Conservation (phyloP, 2,329 filamentous ascomycete genomes). For the Phymatotrichopsis omnivora region DNA sequence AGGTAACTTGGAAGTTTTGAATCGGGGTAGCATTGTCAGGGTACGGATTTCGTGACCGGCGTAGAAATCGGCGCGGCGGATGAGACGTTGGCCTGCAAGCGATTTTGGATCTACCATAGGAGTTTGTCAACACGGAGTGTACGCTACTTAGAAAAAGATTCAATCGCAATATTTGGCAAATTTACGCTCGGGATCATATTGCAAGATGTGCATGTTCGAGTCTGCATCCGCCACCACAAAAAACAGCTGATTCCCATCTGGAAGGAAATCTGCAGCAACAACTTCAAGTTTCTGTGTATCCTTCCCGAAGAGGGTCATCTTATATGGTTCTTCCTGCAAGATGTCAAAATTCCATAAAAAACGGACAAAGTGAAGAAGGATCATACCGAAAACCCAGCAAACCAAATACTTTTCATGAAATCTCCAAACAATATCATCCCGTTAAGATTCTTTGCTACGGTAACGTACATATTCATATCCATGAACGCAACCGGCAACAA, state of each 20-base stretch:
- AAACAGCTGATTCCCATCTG: constrained; percentile 70
- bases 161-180: constrained; percentile 25
- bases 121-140: constrained; percentile 30
- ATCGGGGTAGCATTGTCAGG: constrained; percentile 64
- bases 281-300: constrained; percentile 68
- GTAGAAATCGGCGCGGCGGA: constrained; percentile 81
- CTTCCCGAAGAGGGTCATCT: constrained; percentile 87
- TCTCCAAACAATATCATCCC: constrained; percentile 84
- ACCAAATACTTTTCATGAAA: constrained; percentile 88
- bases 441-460: constrained; percentile 69
- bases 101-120: constrained; percentile 68
- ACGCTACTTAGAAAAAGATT: constrained; percentile 9
- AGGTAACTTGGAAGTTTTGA: constrained; percentile 39
- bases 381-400: constrained; percentile 73
- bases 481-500: constrained; percentile 91
- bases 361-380: not conserved
- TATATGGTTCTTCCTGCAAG: constrained; percentile 75
- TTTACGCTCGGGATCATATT: constrained; percentile 91
- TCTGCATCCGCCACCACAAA: constrained; percentile 77
- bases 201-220: constrained; percentile 75
- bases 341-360: not conserved
- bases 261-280: constrained; percentile 74
- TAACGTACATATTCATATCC: constrained; percentile 93
- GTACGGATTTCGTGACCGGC: constrained; percentile 68
- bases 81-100: constrained; percentile 73